A percentile compares a stretch with the other conserved stretches of the same genome.
Conservation (phyloP, 345 rosid species). For the Syzygium oleosum region DNA sequence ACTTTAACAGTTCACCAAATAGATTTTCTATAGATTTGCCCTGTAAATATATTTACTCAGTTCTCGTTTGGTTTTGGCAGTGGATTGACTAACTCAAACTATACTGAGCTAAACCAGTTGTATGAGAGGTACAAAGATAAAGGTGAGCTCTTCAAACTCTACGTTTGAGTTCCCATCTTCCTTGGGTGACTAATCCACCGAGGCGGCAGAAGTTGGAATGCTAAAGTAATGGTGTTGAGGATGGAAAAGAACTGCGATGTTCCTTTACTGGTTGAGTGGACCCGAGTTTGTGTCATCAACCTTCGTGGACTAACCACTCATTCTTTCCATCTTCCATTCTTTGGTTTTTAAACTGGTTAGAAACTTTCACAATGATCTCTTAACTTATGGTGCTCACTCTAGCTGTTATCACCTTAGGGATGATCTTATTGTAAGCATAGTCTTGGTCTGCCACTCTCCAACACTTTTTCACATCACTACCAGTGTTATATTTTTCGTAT, state of each 20-base stretch:
- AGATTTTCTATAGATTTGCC: not conserved
- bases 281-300: not conserved
- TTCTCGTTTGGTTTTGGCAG: constrained; percentile 24
- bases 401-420: not conserved
- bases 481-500: not conserved
- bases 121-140: constrained; percentile 69
- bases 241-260: not conserved
- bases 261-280: not conserved
- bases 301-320: not conserved
- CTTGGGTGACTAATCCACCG: not conserved
- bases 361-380: not conserved
- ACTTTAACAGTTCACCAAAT: not conserved
- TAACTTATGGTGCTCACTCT: not conserved
- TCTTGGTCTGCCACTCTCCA: not conserved
- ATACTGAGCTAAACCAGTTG: constrained; percentile 60
- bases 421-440: not conserved
- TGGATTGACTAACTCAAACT: constrained; percentile 86
- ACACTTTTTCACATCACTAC: not conserved
- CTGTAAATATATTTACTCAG: not conserved
- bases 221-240: not conserved
- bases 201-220: not conserved
- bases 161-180: not conserved
- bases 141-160: constrained; percentile 34
- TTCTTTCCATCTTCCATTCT: not conserved
- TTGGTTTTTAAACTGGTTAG: not conserved